These are phyloP conservation scores for Leucocoprinus leucothites DNA, from an alignment of 768 basidiomycete species.

Conservation along the genomic window DNA sequence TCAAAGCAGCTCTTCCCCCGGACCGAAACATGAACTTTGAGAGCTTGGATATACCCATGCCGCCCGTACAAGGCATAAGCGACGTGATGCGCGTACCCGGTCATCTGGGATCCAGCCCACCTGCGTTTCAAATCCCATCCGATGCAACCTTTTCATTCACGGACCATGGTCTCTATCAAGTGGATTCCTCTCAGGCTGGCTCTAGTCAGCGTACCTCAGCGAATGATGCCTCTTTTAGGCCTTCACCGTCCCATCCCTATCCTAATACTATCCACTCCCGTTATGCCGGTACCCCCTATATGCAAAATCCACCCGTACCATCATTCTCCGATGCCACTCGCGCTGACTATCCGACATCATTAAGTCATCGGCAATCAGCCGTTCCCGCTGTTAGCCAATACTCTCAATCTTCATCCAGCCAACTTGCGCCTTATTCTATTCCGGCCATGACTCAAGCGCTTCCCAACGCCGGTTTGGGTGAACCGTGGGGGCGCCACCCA, in stretches of 20 bases:
- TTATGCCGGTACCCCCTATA: not conserved
- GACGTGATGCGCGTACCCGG: not conserved
- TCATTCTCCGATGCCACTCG: not conserved
- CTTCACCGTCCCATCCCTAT: not conserved
- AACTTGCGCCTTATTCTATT: not conserved
- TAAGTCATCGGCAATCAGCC: not conserved
- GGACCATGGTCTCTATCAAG: not conserved
- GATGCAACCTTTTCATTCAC: slow-evolving; percentile 1
- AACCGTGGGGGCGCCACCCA: not conserved
- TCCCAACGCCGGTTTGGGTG: no score
- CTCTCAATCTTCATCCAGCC: not conserved
- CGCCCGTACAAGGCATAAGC: not conserved
- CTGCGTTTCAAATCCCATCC: not conserved
- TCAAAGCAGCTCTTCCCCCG: slow-evolving; percentile 6
- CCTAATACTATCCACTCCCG: not conserved
- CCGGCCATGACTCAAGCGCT: not conserved
- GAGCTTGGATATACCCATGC: slow-evolving; percentile 2
- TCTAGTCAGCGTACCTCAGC: not conserved
- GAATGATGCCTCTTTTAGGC: not conserved
- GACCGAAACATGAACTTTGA: slow-evolving; percentile 1
- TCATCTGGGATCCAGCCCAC: not conserved
- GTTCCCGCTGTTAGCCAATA: not conserved
- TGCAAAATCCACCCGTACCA: not conserved
- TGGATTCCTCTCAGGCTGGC: not conserved
- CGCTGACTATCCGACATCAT: not conserved